phyloP scores from a whole-genome alignment of 169 alveolate genomes.

The Cryptosporidium bovis region DNA sequence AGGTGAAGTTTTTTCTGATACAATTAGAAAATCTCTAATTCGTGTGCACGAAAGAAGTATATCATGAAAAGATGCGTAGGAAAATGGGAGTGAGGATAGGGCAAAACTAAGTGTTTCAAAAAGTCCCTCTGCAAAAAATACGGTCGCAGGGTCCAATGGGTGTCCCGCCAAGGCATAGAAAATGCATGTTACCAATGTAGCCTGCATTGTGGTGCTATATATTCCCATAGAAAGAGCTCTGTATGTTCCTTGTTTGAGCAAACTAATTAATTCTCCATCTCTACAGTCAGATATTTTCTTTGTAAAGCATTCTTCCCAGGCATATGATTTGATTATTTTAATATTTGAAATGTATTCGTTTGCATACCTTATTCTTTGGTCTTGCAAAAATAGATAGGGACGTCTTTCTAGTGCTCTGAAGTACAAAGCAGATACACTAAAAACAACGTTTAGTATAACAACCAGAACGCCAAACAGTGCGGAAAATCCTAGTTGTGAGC shows the following conservation, averaged over 20 bases:
- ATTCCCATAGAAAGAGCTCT: conserved; percentile 72
- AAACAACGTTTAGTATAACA: conserved; percentile 30
- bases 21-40: conserved; percentile 42
- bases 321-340: conserved; percentile 85
- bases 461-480: conserved; percentile 57
- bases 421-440: conserved; percentile 37
- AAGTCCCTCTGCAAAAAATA: conserved; percentile 63
- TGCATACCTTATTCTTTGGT: conserved; percentile 52
- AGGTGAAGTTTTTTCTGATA: conserved; percentile 21
- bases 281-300: conserved; percentile 80
- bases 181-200: conserved; percentile 59
- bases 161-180: conserved; percentile 65
- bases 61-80: conserved; percentile 66
- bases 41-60: conserved; percentile 38
- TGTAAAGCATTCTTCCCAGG: conserved; percentile 86
- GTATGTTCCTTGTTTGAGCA: conserved; percentile 33
- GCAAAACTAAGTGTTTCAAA: conserved; percentile 55
- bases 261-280: conserved; percentile 78
- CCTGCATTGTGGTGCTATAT: conserved; percentile 70
- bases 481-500: conserved; percentile 60
- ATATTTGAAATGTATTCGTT: conserved; percentile 76
- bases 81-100: conserved; percentile 57
- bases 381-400: conserved; percentile 47
- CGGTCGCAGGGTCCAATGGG: conserved; percentile 59
- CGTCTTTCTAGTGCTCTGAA: conserved; percentile 63